These are phyloP conservation scores for Cymbopogon flexuosus DNA, from an alignment of 202 grass and related monocot genomes.

Conservation along the genomic window DNA sequence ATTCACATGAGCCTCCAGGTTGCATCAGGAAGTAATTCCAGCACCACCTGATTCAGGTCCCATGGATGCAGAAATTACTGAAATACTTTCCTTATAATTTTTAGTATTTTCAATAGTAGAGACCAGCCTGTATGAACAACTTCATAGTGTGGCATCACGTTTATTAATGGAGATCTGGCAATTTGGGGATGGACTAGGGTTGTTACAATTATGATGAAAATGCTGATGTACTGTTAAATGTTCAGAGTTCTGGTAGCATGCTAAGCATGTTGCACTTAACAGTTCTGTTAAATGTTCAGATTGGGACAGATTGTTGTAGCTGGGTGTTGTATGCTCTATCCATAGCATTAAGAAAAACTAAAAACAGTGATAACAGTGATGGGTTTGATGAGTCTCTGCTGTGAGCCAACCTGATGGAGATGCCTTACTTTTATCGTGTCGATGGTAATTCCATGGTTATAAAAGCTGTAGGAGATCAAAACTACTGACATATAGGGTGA, in stretches of 20 bases:
- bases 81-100: background rate
- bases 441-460: conserved; percentile 19
- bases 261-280: background rate
- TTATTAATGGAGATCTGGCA: background rate
- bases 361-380: background rate
- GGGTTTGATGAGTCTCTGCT: conserved; percentile 29
- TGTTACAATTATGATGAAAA: conserved; percentile 5
- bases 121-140: background rate
- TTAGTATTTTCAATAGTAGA: background rate
- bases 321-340: conserved; percentile 9
- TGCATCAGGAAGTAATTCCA: background rate
- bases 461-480: background rate
- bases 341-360: background rate
- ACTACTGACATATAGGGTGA: background rate
- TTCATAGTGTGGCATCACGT: background rate
- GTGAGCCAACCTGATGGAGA: conserved; percentile 21
- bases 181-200: conserved; percentile 8
- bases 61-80: background rate
- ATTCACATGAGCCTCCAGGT: conserved; percentile 1
- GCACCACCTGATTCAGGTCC: background rate
- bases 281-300: background rate
- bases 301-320: conserved; percentile 12
- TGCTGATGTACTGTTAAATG: background rate
- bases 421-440: conserved; percentile 19
- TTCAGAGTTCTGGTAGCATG: background rate